phyloP scores from a whole-genome alignment of 2,329 filamentous ascomycete species.

The Aspergillus sp. region DNA sequence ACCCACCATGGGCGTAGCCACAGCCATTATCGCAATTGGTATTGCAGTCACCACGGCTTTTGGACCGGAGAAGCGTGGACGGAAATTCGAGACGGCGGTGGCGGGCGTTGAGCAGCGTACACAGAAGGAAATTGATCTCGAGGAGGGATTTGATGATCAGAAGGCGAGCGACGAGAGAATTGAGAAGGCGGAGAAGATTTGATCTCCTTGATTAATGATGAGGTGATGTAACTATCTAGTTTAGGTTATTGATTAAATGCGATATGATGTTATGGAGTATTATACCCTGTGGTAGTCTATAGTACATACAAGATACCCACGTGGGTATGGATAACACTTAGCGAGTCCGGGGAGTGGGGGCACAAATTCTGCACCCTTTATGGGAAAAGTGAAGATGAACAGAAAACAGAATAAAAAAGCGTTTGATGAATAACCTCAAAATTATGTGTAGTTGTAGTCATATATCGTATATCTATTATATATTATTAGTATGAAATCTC shows the following conservation, averaged over 20 bases:
- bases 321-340: too few relatives aligned
- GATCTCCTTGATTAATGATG: neutral
- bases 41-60: constrained; percentile 64
- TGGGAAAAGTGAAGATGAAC: too few relatives aligned
- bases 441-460: too few relatives aligned
- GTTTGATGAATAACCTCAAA: too few relatives aligned
- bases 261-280: too few relatives aligned
- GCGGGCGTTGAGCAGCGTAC: constrained; percentile 32
- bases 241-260: too few relatives aligned
- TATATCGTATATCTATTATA: too few relatives aligned
- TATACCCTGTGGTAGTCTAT: too few relatives aligned
- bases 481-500: neutral
- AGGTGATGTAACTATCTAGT: neutral
- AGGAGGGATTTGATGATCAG: constrained; percentile 9
- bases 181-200: constrained; percentile 14
- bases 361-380: too few relatives aligned
- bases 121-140: constrained; percentile 15
- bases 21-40: constrained; percentile 68
- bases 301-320: too few relatives aligned
- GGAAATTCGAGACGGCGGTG: constrained; percentile 60
- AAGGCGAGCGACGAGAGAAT: constrained; percentile 19
- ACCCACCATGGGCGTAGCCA: constrained; percentile 69
- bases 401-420: too few relatives aligned
- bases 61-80: constrained; percentile 69
- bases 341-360: too few relatives aligned